Evolutionary conservation across 1,139 yeast genomes (phyloP), one percentile per base, ranked within the genome.

Genomic region (Taphrina confusa): DNA sequence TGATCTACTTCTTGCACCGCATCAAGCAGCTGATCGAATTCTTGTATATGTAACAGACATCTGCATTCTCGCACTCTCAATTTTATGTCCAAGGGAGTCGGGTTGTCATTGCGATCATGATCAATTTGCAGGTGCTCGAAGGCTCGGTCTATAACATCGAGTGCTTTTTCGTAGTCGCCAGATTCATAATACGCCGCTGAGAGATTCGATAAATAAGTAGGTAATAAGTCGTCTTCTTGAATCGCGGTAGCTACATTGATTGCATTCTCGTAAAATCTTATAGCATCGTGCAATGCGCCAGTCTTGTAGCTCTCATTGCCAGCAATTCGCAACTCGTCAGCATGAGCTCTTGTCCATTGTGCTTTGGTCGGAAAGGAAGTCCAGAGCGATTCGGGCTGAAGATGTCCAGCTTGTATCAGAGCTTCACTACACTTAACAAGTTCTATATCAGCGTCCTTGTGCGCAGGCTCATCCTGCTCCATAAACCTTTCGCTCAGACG

Each of bases 1-100:
- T 54, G 58, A 11, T 36, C 58, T 8, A 54, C 51, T 44, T 54
- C 58, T 28, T 54, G 58, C 3, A 54, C 49, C 12, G 58, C 58
- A 16, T 54, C 58, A 27, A 54, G 51, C 16, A 54, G 36, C 28
- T 54, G 58, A 28, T 54, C 58, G 23, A 54, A 54, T 27, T 54
- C 58, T 25, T 42, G 51, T 20, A 54, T 54, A 16, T 54, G 58
- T 16, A 54, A 33, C 20, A 54, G 51, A 44, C 58, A 54, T 16
- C 58, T 34, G 23, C 58, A 54, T 33, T 54, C 58, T 16, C 58
- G 58, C 6, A 54, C 34, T 12, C 58, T 34, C 23, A 54, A 45
- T 20, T 44, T 42, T 6, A 54, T 34, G 27, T 54, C 58, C 12
- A 54, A 37, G 14, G 58, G 42, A 12, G 58, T 33, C 8, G 49